Percentiles rank a stretch among this genome's conserved stretches.
Conservation (phyloP, 805 yeast species). For the Tetrapisispora namnaoensis region DNA sequence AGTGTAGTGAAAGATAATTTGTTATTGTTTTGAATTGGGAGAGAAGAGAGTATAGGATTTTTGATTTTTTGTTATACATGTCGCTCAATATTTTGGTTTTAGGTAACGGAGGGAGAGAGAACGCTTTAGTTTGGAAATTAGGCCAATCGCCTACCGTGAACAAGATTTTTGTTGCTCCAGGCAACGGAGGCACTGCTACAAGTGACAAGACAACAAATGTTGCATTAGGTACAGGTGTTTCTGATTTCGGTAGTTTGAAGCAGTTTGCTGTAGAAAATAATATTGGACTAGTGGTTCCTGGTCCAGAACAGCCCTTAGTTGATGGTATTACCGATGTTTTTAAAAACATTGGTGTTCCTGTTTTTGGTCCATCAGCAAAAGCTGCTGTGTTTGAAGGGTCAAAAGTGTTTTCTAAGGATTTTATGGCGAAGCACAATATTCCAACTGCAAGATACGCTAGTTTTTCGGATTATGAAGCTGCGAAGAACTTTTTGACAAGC, state of each 20-base stretch:
- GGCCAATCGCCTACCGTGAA: constrained; percentile 65
- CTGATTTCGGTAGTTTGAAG: constrained; percentile 61
- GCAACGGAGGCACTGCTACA: constrained; percentile 83
- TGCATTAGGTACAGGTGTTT: constrained; percentile 51
- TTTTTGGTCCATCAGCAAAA: constrained; percentile 86
- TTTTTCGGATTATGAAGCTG: constrained; percentile 68
- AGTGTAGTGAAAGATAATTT: no score
- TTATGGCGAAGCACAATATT: constrained; percentile 83
- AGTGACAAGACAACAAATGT: constrained; percentile 55
- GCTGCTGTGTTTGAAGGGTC: constrained; percentile 97
- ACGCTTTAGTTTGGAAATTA: constrained; percentile 89
- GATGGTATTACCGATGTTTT: constrained; percentile 78
- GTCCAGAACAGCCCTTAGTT: constrained; percentile 98
- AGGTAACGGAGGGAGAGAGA: constrained; percentile 99
- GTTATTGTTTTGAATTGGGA: no score
- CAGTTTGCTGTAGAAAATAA: constrained; percentile 61
- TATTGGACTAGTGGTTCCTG: constrained; percentile 78
- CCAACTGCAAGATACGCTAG: constrained; percentile 90
- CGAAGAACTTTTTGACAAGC: constrained; percentile 56
- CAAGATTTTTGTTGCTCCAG: constrained; percentile 86
- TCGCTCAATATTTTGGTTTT: constrained; percentile 63
- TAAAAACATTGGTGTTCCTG: constrained; percentile 80
- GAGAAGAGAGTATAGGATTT: no score
- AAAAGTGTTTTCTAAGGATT: constrained; percentile 85
- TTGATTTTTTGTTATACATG: constrained; percentile 7